phyloP scores from a whole-genome alignment of 2,329 filamentous ascomycete species.

The Cordyceps cicadae region DNA sequence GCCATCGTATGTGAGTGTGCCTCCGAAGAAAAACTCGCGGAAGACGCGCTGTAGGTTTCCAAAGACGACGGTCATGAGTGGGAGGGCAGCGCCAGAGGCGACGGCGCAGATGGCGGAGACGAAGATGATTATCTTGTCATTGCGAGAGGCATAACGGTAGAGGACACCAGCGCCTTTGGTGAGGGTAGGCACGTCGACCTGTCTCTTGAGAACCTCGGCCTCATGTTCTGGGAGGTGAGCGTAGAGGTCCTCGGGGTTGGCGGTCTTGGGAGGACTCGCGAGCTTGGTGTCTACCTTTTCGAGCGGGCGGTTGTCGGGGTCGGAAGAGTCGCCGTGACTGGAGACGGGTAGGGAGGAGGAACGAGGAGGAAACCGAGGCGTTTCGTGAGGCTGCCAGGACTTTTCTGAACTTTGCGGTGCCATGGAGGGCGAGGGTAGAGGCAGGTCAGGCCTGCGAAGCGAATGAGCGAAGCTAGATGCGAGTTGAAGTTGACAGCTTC shows the following conservation, averaged over 20 bases:
- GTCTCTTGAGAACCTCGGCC: slow-evolving; percentile 56
- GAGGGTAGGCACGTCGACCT: slow-evolving; percentile 57
- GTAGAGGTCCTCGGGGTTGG: slow-evolving; percentile 44
- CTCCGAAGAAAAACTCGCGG: slow-evolving; percentile 48
- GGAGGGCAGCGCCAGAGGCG: slow-evolving; percentile 64
- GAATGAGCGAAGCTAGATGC: background rate
- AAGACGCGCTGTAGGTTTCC: slow-evolving; percentile 68
- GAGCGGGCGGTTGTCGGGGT: slow-evolving; percentile 21
- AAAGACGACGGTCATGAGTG: slow-evolving; percentile 75
- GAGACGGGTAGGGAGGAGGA: slow-evolving; percentile 23
- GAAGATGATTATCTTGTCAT: slow-evolving; percentile 55
- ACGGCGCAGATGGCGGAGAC: slow-evolving; percentile 58
- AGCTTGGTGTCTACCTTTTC: slow-evolving; percentile 38
- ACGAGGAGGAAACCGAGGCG: slow-evolving; percentile 12
- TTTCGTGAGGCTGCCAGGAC: slow-evolving; percentile 6
- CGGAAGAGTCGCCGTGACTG: slow-evolving; percentile 28
- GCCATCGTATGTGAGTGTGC: slow-evolving; percentile 35
- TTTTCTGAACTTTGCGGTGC: slow-evolving; percentile 1
- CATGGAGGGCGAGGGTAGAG: slow-evolving; percentile 14
- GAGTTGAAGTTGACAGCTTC: background rate
- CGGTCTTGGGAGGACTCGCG: slow-evolving; percentile 21
- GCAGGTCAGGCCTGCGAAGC: slow-evolving; percentile 1
- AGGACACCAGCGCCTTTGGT: slow-evolving; percentile 57
- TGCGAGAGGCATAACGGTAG: slow-evolving; percentile 61
- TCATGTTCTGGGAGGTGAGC: slow-evolving; percentile 57